phyloP scores from a whole-genome alignment of 352 stramenopile genomes.

The Phytopythium montanum region DNA sequence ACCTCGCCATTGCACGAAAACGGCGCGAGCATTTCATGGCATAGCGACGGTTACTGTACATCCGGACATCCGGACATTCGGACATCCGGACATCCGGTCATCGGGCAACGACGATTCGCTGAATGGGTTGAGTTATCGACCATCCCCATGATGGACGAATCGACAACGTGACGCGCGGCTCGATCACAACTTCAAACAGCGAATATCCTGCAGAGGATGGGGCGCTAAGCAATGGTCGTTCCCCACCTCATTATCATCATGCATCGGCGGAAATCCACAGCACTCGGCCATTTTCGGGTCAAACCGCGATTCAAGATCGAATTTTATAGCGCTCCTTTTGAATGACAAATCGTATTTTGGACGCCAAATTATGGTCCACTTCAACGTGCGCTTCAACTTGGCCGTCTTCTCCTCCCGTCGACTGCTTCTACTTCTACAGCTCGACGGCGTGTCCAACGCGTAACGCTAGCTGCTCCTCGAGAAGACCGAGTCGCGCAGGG shows the following conservation, averaged over 20 bases:
- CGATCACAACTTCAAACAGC: not conserved
- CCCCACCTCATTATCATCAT: not conserved
- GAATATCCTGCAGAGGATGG: not conserved
- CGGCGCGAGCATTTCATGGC: too few species aligned
- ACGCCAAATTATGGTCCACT: not conserved
- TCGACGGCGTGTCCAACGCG: not conserved
- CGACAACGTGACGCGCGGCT: not conserved
- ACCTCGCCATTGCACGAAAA: too few species aligned
- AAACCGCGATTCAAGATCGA: not conserved
- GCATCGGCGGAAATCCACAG: not conserved
- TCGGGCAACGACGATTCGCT: not conserved
- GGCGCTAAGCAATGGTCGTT: not conserved
- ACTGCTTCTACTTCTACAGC: too few species aligned
- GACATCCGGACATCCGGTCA: too few species aligned
- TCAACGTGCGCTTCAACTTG: not conserved
- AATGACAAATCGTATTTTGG: too few species aligned
- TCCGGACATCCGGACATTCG: too few species aligned
- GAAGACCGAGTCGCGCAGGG: not conserved
- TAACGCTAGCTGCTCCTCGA: not conserved
- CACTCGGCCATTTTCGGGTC: too few species aligned
- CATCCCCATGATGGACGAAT: not conserved
- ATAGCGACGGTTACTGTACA: too few species aligned
- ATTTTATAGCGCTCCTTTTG: too few species aligned
- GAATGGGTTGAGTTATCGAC: not conserved
- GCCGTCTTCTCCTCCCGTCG: not conserved